Percentiles rank a stretch among this genome's conserved stretches.
Evolutionary conservation across 179 eudicot genomes (phyloP).

Genomic region (Amaranthus tricolor): DNA sequence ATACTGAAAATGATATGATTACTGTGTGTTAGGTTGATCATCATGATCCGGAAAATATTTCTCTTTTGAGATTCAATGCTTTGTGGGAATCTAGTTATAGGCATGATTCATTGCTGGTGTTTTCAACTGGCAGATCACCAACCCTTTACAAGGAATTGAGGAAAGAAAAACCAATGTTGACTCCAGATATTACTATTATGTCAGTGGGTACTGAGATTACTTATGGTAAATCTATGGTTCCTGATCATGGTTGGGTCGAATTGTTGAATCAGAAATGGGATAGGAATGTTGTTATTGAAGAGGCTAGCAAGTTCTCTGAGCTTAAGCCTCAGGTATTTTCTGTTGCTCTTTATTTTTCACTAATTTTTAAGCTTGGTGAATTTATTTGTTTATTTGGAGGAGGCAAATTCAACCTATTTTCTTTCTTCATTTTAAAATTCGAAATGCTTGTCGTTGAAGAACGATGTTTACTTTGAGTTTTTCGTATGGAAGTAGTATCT

Average conservation of each 20-base stretch:
- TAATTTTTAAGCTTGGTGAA: not conserved
- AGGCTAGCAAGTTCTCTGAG: constrained; percentile 70
- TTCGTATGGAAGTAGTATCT: too few relatives aligned
- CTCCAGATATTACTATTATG: constrained; percentile 94
- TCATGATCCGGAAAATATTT: constrained; percentile 80
- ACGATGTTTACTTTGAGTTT: too few relatives aligned
- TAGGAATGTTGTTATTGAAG: constrained; percentile 60
- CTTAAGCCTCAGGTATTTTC: constrained; percentile 78
- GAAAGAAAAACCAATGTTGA: constrained; percentile 92
- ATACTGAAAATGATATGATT: not conserved
- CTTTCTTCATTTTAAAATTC: not conserved
- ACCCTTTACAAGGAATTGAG: constrained; percentile 85
- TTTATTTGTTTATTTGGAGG: not conserved
- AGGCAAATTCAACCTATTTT: not conserved
- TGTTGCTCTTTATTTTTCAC: not conserved
- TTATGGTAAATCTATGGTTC: constrained; percentile 86
- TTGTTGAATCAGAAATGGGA: constrained; percentile 83
- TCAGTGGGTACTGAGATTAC: constrained; percentile 99
- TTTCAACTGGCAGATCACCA: constrained; percentile 94
- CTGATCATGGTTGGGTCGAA: constrained; percentile 88
- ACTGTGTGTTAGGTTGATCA: constrained; percentile 74
- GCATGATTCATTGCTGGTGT: constrained; percentile 81
- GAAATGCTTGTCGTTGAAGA: not conserved
- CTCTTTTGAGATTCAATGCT: constrained; percentile 87
- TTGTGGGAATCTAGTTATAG: constrained; percentile 94